Conservation (phyloP, 345 rosid genomes). For the Salix arbutifolia region DNA sequence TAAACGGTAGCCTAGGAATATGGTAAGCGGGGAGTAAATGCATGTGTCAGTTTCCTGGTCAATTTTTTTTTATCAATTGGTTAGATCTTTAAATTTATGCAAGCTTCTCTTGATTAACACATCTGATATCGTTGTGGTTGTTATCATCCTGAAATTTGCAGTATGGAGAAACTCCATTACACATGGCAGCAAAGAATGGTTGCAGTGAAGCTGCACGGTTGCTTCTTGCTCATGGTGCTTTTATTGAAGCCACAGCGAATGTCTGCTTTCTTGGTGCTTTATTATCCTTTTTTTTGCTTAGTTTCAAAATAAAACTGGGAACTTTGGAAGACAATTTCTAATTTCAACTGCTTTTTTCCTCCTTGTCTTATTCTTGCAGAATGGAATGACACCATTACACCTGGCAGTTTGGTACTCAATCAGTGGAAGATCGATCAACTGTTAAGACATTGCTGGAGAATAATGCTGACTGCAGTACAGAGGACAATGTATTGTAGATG, state of each 20-base stretch:
- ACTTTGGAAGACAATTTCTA: slow-evolving; percentile 7
- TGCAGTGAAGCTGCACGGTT: slow-evolving; percentile 71
- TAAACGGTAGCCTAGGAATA: slow-evolving; percentile 84
- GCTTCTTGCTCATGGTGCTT: slow-evolving; percentile 84
- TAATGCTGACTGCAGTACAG: slow-evolving; percentile 86
- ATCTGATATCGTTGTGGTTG: slow-evolving; percentile 11
- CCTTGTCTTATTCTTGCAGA: slow-evolving; percentile 43
- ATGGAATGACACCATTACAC: slow-evolving; percentile 98
- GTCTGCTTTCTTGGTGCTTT: slow-evolving; percentile 33
- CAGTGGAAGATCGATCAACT: slow-evolving; percentile 68
- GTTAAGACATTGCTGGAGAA: slow-evolving; percentile 76
- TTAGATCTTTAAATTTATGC: not conserved
- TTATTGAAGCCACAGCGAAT: slow-evolving; percentile 84
- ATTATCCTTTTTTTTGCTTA: not conserved
- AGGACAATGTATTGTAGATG: slow-evolving; percentile 59
- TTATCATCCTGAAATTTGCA: slow-evolving; percentile 28
- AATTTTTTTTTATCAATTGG: not conserved
- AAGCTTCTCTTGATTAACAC: slow-evolving; percentile 4
- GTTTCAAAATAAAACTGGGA: slow-evolving; percentile 3
- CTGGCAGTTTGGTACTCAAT: slow-evolving; percentile 96
- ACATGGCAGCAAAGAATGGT: slow-evolving; percentile 99
- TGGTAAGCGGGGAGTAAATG: slow-evolving; percentile 37
- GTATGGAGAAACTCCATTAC: slow-evolving; percentile 99
- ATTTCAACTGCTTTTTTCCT: slow-evolving; percentile 1
- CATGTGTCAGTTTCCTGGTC: not conserved